A percentile compares a stretch with the other conserved stretches of the same genome.
Evolutionary conservation across 169 alveolate species (phyloP).

Genomic region (Plasmodium gallinaceum): DNA sequence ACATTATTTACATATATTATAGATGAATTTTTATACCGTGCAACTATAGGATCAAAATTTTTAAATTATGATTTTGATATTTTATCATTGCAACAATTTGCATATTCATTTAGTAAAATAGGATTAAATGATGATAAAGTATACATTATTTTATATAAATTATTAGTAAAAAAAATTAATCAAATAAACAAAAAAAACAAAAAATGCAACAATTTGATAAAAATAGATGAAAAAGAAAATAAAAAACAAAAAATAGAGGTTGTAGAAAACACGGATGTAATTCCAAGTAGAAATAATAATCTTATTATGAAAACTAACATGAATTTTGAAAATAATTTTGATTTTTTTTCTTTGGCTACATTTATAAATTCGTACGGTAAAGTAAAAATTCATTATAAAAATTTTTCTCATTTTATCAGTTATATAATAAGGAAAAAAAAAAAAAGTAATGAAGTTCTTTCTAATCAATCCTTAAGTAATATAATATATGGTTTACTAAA

Average conservation of each 20-base stretch:
- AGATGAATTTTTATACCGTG: conserved; percentile 70
- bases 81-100: conserved; percentile 58
- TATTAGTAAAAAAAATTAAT: conserved; percentile 25
- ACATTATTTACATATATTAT: conserved; percentile 51
- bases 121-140: conserved; percentile 60
- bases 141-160: conserved; percentile 17
- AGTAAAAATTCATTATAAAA: conserved; percentile 15
- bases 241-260: background rate
- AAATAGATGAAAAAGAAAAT: background rate
- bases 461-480: conserved; percentile 52
- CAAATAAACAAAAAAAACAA: background rate
- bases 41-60: conserved; percentile 67
- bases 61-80: conserved; percentile 39
- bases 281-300: background rate
- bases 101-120: conserved; percentile 64
- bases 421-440: conserved; percentile 70
- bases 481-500: conserved; percentile 47
- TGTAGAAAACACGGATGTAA: background rate
- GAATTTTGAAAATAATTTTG: conserved; percentile 17
- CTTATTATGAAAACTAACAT: background rate
- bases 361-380: conserved; percentile 47
- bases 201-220: background rate
- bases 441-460: conserved; percentile 31
- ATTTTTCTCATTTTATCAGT: conserved; percentile 42
- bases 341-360: conserved; percentile 50